Base-by-base conservation (phyloP, 2,329 filamentous ascomycete species). In the Penicillium sp. region DNA sequence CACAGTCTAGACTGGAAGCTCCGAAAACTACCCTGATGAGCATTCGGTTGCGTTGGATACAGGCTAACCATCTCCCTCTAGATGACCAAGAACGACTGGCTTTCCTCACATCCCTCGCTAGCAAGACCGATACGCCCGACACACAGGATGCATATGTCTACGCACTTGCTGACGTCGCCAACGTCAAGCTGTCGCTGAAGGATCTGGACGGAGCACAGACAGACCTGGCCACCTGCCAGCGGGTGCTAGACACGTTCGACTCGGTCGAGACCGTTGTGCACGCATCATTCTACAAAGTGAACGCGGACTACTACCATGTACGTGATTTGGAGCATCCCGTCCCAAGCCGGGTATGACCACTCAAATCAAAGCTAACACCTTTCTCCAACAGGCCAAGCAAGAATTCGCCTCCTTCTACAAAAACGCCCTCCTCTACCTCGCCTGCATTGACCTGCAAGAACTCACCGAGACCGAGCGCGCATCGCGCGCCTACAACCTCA, bases 371-470 rank as follows among this genome's bases (percentile, higher is more conserved):
- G 33, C 52, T 53, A 44, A 54, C 46, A 50, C 40, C 45, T 38
- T 43, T 38, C 3, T 41, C 17, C 21, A 29, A 48, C 55, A 84
- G 75, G 75, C 84, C 60, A 90, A 94, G 75, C 80, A 85, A 71
- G 90, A 97, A 72, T 98, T 95, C 67, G 89, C 90, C 56, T 84
- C 87, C 54, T 98, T 95, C 77, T 98, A 98, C 78, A 88, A 88
- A 73, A 98, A 94, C 64, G 90, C 93, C 57, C 87, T 98, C 44
- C 85, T 97, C 60, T 98, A 96, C 75, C 87, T 98, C 50, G 93
- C 93, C 55, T 98, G 93, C 72, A 87, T 98, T 65, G 86, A 96
- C 62, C 74, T 96, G 57, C 77, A 82, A 52, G 79, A 85, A 48
- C 77, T 98, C 51, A 78, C 83, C 38, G 74, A 82, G 47, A 76